A percentile compares a stretch with the other conserved stretches of the same genome.
These are phyloP conservation scores for Theileria equi DNA, from an alignment of 169 alveolate species.

Conservation along the genomic window DNA sequence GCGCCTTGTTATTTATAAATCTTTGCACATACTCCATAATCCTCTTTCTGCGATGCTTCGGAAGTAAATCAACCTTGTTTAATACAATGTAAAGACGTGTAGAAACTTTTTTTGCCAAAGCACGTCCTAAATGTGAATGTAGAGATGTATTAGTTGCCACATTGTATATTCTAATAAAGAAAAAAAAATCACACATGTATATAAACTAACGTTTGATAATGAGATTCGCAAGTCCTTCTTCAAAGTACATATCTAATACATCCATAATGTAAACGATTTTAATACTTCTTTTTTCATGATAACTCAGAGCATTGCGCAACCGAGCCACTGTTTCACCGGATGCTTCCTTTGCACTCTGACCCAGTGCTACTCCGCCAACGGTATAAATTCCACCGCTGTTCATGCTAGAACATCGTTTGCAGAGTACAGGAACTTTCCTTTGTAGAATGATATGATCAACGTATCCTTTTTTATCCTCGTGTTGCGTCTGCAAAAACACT, in stretches of 20 bases:
- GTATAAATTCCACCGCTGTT: slow-evolving; percentile 24
- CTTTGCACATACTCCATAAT: slow-evolving; percentile 37
- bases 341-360: slow-evolving; percentile 34
- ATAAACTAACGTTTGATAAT: slow-evolving; percentile 3
- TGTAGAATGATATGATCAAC: neutral
- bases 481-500: slow-evolving; percentile 52
- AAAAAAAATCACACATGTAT: neutral
- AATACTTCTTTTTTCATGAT: slow-evolving; percentile 13
- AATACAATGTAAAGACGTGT: slow-evolving; percentile 35
- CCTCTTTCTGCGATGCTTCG: slow-evolving; percentile 37
- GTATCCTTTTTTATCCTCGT: slow-evolving; percentile 9
- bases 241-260: slow-evolving; percentile 48
- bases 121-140: neutral
- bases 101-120: slow-evolving; percentile 1
- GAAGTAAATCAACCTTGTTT: slow-evolving; percentile 56
- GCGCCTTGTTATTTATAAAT: slow-evolving; percentile 17
- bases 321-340: slow-evolving; percentile 42
- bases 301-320: slow-evolving; percentile 32
- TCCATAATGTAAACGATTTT: slow-evolving; percentile 54
- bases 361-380: slow-evolving; percentile 12
- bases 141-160: neutral
- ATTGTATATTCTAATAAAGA: neutral
- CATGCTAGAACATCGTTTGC: slow-evolving; percentile 49
- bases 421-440: neutral
- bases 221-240: slow-evolving; percentile 28